Base-by-base conservation (phyloP, 108 stramenopile genomes). In the Pseudonitzschia multistriata region DNA sequence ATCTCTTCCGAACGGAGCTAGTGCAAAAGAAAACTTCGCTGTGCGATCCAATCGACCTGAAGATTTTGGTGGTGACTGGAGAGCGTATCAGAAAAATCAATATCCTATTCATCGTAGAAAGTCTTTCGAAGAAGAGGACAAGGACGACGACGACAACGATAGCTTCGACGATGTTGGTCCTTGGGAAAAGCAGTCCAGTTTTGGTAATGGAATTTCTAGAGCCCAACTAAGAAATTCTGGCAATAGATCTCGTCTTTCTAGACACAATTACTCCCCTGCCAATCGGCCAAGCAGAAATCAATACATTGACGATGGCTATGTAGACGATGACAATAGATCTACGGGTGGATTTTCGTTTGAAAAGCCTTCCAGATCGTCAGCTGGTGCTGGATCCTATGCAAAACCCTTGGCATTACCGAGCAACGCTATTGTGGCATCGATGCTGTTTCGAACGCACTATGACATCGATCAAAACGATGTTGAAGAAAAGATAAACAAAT, bases 341-440 rank as follows among this genome's bases (percentile, higher is more conserved):
- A 21, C 11, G 8, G 49, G 48, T 48, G 33, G 49, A 13, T 50
- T 31, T 52, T 50, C 49, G 25, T 49, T 67, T 3, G 27, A 25
- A 3, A 64, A 24, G 10, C 24, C 31, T 17, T 45, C 42, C 11
- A 13, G 42, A 45, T 10, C 42, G 8, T 17, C 7, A 45, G 13
- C 42, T 17, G 13, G 15, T 17, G 3, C 54, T 5, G 54, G 54
- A 2, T 75, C 74, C 7, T 67, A 54, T 34, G 55, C 63, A 7
- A 81, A 81, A 63, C 81, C 81, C 2, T 25, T 71, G 37, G 81
- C 72, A n/a, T 68, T 81, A 64, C 81, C 81, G 21, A 69, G 71
- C 66, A 81, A 81, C 61, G 72, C 81, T 6, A 76, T 81, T 50
- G 73, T 81, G 72, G 81, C 76, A 35, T 77, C 76, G 4, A 81